Base-by-base conservation (phyloP, 305 asterid genomes). In the Ilex paraguariensis region DNA sequence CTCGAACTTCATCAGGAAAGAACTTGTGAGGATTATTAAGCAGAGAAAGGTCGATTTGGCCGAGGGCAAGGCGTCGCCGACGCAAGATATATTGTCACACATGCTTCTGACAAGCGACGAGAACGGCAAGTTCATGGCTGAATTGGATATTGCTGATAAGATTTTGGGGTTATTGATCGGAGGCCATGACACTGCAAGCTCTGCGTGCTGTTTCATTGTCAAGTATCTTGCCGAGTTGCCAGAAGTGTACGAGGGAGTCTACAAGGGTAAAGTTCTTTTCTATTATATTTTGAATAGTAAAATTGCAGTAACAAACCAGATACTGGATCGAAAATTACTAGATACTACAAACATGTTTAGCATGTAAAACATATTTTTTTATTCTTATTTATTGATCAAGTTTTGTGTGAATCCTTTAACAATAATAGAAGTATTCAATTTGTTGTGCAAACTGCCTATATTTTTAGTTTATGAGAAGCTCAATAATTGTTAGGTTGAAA, bases 81-180 rank as follows among this genome's bases (percentile, higher is more conserved):
- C 83, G 7, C 85, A 82, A 48, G 88, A 82, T 44, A 77, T 80
- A 7, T 15, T 80, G 57, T 77, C 80, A 5, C 81, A 80, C 21
- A 77, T 80, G 85, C 48, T 80, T 2, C 58, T 74, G 3, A 74
- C 80, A 0, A 64, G 76, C 3, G 82, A 82, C 32, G 85, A 79
- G 31, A 64, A 55, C 13, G 84, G 85, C 12, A 74, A 74, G 16
- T 77, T 75, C 14, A 33, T 59, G 48, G 33, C 55, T 50, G 85
- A 77, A 49, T 21, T 21, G 28, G 28, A 21, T 21, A 21, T 21
- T 21, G 28, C 28, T 21, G 28, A 21, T 21, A 21, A n/a, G 58
- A 12, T 78, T 77, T 14, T 54, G 77, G 15, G 81, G 81, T 5
- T 74, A 51, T 72, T 80, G 5, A 73, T 80, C 28, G 85, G 81